Conservation (phyloP, 495 filamentous ascomycete species). For the Aspergillus asperescens region DNA sequence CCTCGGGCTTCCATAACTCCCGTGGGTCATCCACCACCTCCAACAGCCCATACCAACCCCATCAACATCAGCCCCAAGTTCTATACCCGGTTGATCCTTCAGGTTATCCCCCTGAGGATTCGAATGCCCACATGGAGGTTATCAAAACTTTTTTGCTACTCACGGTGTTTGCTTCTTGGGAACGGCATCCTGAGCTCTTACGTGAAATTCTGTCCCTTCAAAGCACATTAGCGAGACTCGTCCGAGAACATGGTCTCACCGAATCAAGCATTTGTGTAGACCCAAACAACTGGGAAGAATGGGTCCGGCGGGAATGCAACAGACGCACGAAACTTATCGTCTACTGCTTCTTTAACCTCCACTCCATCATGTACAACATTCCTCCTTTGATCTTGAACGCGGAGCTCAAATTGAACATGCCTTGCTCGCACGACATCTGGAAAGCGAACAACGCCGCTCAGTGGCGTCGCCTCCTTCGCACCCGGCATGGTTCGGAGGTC, state of each 20-base stretch:
- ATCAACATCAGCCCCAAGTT: slow-evolving; percentile 26
- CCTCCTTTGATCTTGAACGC: slow-evolving; percentile 48
- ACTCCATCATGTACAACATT: slow-evolving; percentile 51
- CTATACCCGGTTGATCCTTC: slow-evolving; percentile 31
- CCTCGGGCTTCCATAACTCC: slow-evolving; percentile 34
- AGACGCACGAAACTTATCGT: slow-evolving; percentile 49
- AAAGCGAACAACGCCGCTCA: slow-evolving; percentile 42
- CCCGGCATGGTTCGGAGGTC: slow-evolving; percentile 33
- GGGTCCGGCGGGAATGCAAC: slow-evolving; percentile 45
- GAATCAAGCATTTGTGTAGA: slow-evolving; percentile 30
- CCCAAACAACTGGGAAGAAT: slow-evolving; percentile 46
- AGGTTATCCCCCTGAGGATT: slow-evolving; percentile 39
- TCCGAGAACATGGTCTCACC: slow-evolving; percentile 44
- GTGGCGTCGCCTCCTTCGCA: slow-evolving; percentile 40
- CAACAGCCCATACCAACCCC: slow-evolving; percentile 37
- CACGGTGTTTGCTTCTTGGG: slow-evolving; percentile 51
- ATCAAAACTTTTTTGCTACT: slow-evolving; percentile 46
- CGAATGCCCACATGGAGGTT: slow-evolving; percentile 48
- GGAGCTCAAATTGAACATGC: slow-evolving; percentile 48
- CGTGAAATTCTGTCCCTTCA: slow-evolving; percentile 47
- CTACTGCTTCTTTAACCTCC: slow-evolving; percentile 52
- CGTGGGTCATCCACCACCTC: slow-evolving; percentile 39
- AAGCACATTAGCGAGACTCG: slow-evolving; percentile 45
- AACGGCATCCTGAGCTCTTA: slow-evolving; percentile 44
- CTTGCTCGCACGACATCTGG: slow-evolving; percentile 48